phyloP scores from a whole-genome alignment of 1,139 yeast genomes.

The Scheffersomyces lignicola region DNA sequence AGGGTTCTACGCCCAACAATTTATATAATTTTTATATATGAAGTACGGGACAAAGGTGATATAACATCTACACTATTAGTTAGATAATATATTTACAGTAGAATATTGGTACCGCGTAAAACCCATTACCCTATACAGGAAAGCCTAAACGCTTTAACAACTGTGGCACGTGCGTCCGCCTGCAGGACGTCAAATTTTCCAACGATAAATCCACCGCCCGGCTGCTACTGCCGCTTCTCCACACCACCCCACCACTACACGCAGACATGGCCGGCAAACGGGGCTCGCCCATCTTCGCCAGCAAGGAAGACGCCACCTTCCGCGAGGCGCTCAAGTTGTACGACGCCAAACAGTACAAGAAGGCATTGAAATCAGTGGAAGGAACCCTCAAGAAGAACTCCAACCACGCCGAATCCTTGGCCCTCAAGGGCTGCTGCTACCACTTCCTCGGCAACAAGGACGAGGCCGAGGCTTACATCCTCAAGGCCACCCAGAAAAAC shows the following conservation, averaged over 20 bases:
- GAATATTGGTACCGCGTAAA: no score
- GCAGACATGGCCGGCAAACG: slow-evolving; percentile 24
- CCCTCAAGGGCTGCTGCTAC: slow-evolving; percentile 77
- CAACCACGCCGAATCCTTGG: slow-evolving; percentile 76
- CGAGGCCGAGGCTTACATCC: slow-evolving; percentile 66
- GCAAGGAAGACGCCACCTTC: slow-evolving; percentile 69
- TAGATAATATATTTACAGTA: no score
- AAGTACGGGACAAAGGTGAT: no score
- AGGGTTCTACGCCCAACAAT: no score
- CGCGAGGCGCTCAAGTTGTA: slow-evolving; percentile 80
- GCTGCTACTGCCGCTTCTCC: not conserved
- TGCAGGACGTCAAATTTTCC: not conserved
- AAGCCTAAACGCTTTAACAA: not conserved
- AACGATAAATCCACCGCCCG: not conserved
- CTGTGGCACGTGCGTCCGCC: slow-evolving; percentile 2
- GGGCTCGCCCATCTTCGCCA: slow-evolving; percentile 36
- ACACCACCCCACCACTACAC: not conserved
- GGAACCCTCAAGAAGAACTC: slow-evolving; percentile 74
- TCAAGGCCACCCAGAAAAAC: slow-evolving; percentile 61
- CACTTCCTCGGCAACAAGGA: slow-evolving; percentile 48
- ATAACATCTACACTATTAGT: no score
- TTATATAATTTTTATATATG: no score
- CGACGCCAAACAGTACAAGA: slow-evolving; percentile 84
- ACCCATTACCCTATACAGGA: no score
- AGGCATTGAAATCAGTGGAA: slow-evolving; percentile 77